These are phyloP conservation scores for Fraxinus pennsylvanica DNA, from an alignment of 257 asterid species.

Conservation along the genomic window DNA sequence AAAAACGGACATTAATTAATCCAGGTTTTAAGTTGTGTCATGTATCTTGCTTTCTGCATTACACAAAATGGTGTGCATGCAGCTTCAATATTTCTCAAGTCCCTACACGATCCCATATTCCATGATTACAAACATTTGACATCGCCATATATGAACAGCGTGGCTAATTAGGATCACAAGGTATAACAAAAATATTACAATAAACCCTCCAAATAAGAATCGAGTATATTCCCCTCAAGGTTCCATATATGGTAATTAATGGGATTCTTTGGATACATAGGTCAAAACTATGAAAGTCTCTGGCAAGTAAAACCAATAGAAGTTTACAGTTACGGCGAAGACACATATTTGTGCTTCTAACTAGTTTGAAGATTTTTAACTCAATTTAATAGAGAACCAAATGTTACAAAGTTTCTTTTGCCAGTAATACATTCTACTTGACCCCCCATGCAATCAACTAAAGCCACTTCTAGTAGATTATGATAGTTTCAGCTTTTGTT, in stretches of 20 bases:
- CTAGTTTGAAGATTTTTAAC: background rate
- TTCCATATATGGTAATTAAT: background rate
- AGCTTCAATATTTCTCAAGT: background rate
- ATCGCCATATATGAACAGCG: background rate
- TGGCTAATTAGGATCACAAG: background rate
- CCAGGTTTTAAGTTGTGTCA: background rate
- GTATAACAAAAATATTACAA: background rate
- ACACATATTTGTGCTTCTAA: background rate
- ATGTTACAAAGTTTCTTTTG: background rate
- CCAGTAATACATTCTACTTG: background rate
- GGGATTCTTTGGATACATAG: background rate
- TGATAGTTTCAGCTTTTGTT: background rate
- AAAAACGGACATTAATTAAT: background rate
- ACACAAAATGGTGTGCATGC: background rate
- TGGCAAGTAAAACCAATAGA: background rate
- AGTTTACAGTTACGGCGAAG: background rate
- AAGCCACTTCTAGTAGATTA: background rate
- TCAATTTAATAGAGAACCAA: background rate
- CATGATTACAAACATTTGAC: background rate
- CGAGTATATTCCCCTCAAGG: background rate
- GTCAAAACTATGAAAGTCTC: too few species aligned
- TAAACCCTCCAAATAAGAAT: background rate
- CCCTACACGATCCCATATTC: background rate
- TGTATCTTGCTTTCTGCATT: background rate
- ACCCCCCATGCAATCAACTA: background rate